Evolutionary conservation across 805 yeast species (phyloP).

Genomic region (Teunomyces lycoperdinae): DNA sequence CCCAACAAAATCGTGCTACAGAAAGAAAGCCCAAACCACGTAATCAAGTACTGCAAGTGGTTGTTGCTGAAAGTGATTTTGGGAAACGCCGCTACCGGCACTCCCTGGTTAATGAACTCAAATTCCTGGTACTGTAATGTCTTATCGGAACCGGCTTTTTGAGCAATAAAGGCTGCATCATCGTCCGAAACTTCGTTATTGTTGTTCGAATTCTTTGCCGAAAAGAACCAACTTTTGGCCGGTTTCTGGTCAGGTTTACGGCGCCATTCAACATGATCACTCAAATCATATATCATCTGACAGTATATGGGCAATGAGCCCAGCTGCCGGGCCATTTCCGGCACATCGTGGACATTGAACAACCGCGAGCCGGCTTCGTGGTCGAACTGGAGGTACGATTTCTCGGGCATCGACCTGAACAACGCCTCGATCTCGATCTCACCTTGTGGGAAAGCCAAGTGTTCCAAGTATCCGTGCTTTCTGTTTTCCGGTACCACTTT

Average conservation of each 20-base stretch:
- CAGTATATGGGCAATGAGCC: conserved; percentile 71
- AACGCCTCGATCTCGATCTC: conserved; percentile 71
- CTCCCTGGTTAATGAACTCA: conserved; percentile 74
- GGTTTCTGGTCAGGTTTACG: conserved; percentile 7
- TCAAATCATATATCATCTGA: conserved; percentile 67
- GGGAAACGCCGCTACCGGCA: conserved; percentile 85
- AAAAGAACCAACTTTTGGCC: conserved; percentile 10
- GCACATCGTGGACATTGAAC: conserved; percentile 78
- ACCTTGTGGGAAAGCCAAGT: conserved; percentile 70
- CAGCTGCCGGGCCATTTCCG: conserved; percentile 70
- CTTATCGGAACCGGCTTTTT: conserved; percentile 21
- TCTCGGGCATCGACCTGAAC: conserved; percentile 62
- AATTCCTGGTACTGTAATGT: conserved; percentile 41
- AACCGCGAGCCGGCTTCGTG: conserved; percentile 63
- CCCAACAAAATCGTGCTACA: conserved; percentile 66
- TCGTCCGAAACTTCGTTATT: no score
- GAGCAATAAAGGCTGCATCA: conserved; percentile 19
- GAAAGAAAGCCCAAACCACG: conserved; percentile 89
- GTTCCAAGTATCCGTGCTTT: conserved; percentile 49
- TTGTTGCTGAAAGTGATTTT: conserved; percentile 79
- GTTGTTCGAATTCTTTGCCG: conserved; percentile 6
- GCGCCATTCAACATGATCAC: conserved; percentile 58
- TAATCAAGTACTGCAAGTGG: conserved; percentile 86
- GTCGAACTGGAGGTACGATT: conserved; percentile 65
- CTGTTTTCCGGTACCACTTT: conserved; percentile 55